Percentiles rank a stretch among this genome's conserved stretches.
These are phyloP conservation scores for Butyriboletus loyo DNA, from an alignment of 768 basidiomycete species.

Conservation along the genomic window DNA sequence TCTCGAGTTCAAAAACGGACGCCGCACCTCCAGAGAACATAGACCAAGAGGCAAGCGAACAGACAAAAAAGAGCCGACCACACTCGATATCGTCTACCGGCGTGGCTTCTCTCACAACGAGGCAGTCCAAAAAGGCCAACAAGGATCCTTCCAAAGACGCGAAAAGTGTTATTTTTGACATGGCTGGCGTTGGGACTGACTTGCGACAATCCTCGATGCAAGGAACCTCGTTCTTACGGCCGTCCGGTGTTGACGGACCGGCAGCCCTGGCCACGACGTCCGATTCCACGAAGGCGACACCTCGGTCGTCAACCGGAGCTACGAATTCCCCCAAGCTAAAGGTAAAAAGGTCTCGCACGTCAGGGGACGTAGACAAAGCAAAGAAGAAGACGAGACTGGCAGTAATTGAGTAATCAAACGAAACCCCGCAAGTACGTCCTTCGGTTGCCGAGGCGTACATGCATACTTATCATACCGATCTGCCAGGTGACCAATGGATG, in stretches of 20 bases:
- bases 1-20: slow-evolving; percentile 12
- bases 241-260: slow-evolving; percentile 22
- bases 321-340: slow-evolving; percentile 8
- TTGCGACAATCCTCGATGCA: slow-evolving; percentile 33
- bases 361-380: slow-evolving; percentile 15
- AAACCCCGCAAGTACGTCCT: slow-evolving; percentile 16
- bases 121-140: slow-evolving; percentile 15
- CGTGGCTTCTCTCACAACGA: slow-evolving; percentile 4
- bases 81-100: slow-evolving; percentile 24
- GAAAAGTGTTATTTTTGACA: slow-evolving; percentile 45
- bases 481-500: slow-evolving; percentile 11
- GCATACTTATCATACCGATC: slow-evolving; percentile 15
- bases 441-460: slow-evolving; percentile 16
- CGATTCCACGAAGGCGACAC: slow-evolving; percentile 2
- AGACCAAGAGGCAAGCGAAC: slow-evolving; percentile 24
- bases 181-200: slow-evolving; percentile 47
- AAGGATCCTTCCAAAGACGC: slow-evolving; percentile 38
- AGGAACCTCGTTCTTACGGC: slow-evolving; percentile 17
- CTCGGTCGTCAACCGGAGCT: slow-evolving; percentile 5
- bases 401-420: slow-evolving; percentile 23
- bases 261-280: slow-evolving; percentile 9
- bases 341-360: slow-evolving; percentile 23
- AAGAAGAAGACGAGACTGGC: slow-evolving; percentile 26
- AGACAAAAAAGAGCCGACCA: slow-evolving; percentile 12
- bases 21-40: slow-evolving; percentile 3